A percentile compares a stretch with the other conserved stretches of the same genome.
These are phyloP conservation scores for Pythium pyrilobum DNA, from an alignment of 352 stramenopile genomes.

Conservation along the genomic window DNA sequence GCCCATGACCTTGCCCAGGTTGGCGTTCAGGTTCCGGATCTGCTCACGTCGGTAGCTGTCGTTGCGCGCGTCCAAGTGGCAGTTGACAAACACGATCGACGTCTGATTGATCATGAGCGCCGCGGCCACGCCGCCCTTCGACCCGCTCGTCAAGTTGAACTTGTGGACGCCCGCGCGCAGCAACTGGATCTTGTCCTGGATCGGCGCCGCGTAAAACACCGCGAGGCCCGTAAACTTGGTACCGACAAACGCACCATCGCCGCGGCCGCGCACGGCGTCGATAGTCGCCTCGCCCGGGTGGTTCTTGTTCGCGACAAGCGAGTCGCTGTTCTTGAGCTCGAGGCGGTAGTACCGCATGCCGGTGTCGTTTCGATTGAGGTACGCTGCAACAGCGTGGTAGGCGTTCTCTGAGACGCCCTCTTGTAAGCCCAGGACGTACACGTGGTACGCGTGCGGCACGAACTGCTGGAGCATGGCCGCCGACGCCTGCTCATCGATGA, in stretches of 20 bases:
- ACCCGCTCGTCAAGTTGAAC: constrained; percentile 77
- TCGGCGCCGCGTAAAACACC: constrained; percentile 57
- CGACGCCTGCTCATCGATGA: constrained; percentile 72
- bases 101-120: constrained; percentile 70
- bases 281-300: constrained; percentile 61
- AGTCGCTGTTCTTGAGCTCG: constrained; percentile 73
- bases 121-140: constrained; percentile 75
- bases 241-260: constrained; percentile 75
- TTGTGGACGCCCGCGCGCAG: constrained; percentile 72
- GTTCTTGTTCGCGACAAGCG: constrained; percentile 61
- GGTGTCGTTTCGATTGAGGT: constrained; percentile 65
- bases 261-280: constrained; percentile 72
- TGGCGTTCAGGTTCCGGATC: constrained; percentile 73
- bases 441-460: constrained; percentile 70
- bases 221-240: constrained; percentile 85
- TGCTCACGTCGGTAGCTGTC: constrained; percentile 78
- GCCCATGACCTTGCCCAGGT: constrained; percentile 74
- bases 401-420: constrained; percentile 83
- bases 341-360: constrained; percentile 61
- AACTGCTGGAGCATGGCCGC: constrained; percentile 71
- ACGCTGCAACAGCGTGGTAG: constrained; percentile 74
- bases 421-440: constrained; percentile 85
- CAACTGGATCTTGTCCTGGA: constrained; percentile 64
- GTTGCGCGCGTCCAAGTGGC: constrained; percentile 78
- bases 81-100: constrained; percentile 83